Base-by-base conservation (phyloP, 2,329 filamentous ascomycete species). In the Ambrosiella xylebori region DNA sequence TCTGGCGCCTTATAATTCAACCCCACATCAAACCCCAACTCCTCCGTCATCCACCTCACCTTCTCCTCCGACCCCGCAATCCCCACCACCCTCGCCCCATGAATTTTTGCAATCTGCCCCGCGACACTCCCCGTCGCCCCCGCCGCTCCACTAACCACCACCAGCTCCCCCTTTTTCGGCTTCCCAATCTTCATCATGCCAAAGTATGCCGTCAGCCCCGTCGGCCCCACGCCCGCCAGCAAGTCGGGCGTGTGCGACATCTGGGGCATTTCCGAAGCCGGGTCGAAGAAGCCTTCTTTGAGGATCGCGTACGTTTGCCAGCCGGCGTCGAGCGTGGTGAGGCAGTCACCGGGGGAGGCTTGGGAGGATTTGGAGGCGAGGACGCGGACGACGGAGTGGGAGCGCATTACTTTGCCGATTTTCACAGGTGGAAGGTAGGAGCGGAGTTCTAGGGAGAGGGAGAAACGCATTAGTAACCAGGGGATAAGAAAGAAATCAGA, bases 121-220 rank as follows among this genome's bases (percentile, higher is more conserved):
- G 80, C 86, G 1, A 90, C 79, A 65, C 78, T 84, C 1, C 86
- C 86, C 0, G 86, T 90, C 0, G 86, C 86, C 1, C 86, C 86
- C 0, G 86, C 86, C 1, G 86, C 86, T 6, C 85, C 86, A 7
- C 81, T 85, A 0, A 91, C 83, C 7, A 90, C 84, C 1, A 91
- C 85, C 3, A 84, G 81, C 62, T 90, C 84, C 3, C 85, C 85
- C 1, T 76, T 68, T 67, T 83, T 80, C 45, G 84, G 79, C 58
- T 84, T 71, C 2, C 80, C 86, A 51, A 90, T 78, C 58, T 85
- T 77, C 37, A 79, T 68, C 66, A 90, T 79, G 17, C 86, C 86
- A 62, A 86, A 85, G 70, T 87, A 90, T 1, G 86, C 86, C 0
- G 86, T 90, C 61, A 89, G 64, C 1, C 84, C 84, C 0, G 85